Percentiles rank a stretch among this genome's conserved stretches.
Conservation (phyloP, 208 protist species). For the Phytomonas sp. region DNA sequence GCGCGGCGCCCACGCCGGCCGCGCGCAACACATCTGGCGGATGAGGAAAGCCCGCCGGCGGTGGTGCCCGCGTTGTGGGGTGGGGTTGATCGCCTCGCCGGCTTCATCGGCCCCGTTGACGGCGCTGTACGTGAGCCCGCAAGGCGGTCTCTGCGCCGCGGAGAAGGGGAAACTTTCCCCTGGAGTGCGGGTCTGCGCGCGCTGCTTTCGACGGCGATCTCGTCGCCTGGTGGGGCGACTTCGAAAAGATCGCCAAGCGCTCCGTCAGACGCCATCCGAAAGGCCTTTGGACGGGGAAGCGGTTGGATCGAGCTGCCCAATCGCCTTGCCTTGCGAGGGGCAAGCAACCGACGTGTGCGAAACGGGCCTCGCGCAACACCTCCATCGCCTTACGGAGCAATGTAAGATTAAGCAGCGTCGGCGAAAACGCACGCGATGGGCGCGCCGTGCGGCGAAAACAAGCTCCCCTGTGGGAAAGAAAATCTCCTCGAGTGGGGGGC, state of each 20-base stretch:
- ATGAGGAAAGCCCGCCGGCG: conserved; percentile 17
- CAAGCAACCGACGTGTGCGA: background rate
- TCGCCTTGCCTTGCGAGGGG: background rate
- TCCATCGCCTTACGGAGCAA: background rate
- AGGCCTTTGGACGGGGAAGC: background rate
- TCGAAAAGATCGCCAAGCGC: background rate
- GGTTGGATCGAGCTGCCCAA: background rate
- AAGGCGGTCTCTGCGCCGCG: background rate
- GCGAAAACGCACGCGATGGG: conserved; percentile 7
- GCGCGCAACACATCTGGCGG: conserved; percentile 36
- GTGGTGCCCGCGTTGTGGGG: conserved; percentile 61
- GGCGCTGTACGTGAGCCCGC: background rate
- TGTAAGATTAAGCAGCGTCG: conserved; percentile 6
- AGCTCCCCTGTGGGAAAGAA: background rate
- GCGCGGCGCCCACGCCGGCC: conserved; percentile 18
- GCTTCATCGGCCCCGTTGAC: background rate
- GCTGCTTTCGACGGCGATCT: conserved; percentile 2
- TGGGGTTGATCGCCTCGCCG: conserved; percentile 20
- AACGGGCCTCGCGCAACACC: background rate
- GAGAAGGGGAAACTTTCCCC: background rate
- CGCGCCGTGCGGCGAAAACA: background rate
- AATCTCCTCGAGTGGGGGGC: too few species aligned
- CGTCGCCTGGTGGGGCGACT: background rate
- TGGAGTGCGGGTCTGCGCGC: background rate
- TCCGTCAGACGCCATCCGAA: background rate